Conservation (phyloP, 2,329 filamentous ascomycete genomes). For the Bipolaris gigantea region DNA sequence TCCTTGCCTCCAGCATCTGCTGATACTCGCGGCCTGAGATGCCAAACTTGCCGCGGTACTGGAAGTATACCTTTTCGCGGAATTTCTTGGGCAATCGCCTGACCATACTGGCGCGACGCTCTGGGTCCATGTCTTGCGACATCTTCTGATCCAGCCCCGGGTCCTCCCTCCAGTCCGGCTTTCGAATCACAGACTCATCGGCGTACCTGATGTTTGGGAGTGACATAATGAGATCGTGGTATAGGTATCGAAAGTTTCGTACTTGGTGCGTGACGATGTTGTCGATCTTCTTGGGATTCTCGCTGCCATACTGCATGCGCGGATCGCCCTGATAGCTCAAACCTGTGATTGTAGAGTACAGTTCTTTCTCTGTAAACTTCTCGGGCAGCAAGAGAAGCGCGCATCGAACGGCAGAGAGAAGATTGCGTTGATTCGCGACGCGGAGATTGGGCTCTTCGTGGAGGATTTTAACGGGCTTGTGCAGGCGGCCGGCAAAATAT, state of each 20-base stretch:
- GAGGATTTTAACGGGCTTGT: constrained; percentile 97
- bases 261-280: constrained; percentile 95
- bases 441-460: constrained; percentile 90
- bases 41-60: constrained; percentile 87
- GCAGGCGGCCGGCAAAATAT: constrained; percentile 92
- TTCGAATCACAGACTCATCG: constrained; percentile 60
- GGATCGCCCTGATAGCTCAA: constrained; percentile 95
- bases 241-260: constrained; percentile 86
- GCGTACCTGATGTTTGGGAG: constrained; percentile 84
- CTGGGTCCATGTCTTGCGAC: constrained; percentile 87
- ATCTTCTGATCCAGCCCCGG: constrained; percentile 63
- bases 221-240: constrained; percentile 84
- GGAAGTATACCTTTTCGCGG: constrained; percentile 87
- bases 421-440: constrained; percentile 92
- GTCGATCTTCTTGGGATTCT: constrained; percentile 87
- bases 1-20: constrained; percentile 76
- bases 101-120: constrained; percentile 94
- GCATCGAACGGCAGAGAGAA: constrained; percentile 87
- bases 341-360: constrained; percentile 89
- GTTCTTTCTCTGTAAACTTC: constrained; percentile 79
- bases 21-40: constrained; percentile 84
- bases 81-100: constrained; percentile 84
- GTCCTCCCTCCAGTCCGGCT: constrained; percentile 66
- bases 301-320: constrained; percentile 88
- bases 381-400: constrained; percentile 83